Base-by-base conservation (phyloP, 1,284 basidiomycete genomes). In the Cryptococcus sp. region DNA sequence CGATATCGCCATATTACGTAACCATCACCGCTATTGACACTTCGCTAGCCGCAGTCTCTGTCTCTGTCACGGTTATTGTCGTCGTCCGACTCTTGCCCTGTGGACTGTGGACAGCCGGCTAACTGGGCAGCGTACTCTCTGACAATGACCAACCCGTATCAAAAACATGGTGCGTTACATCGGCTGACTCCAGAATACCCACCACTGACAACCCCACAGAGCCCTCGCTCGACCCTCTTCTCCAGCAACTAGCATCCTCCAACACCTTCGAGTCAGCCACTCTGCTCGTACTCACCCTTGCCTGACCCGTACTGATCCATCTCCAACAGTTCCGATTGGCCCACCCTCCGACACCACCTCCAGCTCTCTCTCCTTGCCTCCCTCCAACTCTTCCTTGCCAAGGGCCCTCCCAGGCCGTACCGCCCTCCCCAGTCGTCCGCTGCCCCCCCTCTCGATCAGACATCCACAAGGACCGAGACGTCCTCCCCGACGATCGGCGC, bases 291-390 rank as follows among this genome's bases (percentile, higher is more conserved):
- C 33, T 52, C 15, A 18, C 28, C 28, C 28, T 33, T 15, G 13
- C 13, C n/a, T n/a, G 15, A 15, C 11, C 45, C 23, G 43, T n/a
- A 50, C 59, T 62, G 48, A 60, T 55, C 50, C 18, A 9, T 46
- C 52, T 66, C 37, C 59, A n/a, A 58, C 77, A 91, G 89, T 66
- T 79, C 80, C 64, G 86, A 89, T 72, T 94, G 91, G 91, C 71
- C 81, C 13, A 78, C 81, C 28, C 80, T 93, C 28, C 83, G 86
- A 45, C 81, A 87, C 64, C 57, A 64, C 52, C 52, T 68, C 7
- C 49, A 54, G 16, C 53, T 57, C 40, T 60, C 64, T 43, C 56
- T 66, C 12, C 18, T 60, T n/a, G 52, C 65, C 44, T 45, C 63
- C 35, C 45, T 62, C 18, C 62, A 65, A 2, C 16, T 66, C 35